Percentiles rank a stretch among this genome's conserved stretches.
These are phyloP conservation scores for Aspergillus ochraceoroseus DNA, from an alignment of 2,329 filamentous ascomycete genomes.

Conservation along the genomic window DNA sequence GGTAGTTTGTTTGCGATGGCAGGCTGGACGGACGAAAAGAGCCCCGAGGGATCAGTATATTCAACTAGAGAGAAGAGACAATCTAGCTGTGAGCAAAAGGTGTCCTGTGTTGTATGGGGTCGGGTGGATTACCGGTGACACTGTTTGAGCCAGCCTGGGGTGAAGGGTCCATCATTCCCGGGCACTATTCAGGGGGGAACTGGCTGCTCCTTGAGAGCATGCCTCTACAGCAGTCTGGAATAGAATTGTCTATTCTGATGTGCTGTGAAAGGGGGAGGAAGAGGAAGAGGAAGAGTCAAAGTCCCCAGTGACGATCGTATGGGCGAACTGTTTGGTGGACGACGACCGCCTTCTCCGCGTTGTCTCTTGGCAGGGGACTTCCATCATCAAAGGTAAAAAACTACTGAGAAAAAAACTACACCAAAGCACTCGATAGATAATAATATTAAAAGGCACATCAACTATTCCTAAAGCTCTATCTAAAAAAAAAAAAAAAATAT, in stretches of 20 bases:
- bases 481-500: no score
- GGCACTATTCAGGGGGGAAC: slow-evolving; percentile 23
- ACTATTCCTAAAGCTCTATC: no score
- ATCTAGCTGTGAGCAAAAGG: slow-evolving; percentile 21
- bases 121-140: slow-evolving; percentile 59
- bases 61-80: slow-evolving; percentile 59
- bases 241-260: slow-evolving; percentile 6
- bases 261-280: neutral
- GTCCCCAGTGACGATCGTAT: neutral
- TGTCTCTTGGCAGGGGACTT: slow-evolving; percentile 9
- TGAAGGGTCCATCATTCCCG: slow-evolving; percentile 42
- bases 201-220: slow-evolving; percentile 25
- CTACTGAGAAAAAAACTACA: no score
- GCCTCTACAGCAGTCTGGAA: slow-evolving; percentile 19
- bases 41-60: slow-evolving; percentile 87
- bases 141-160: slow-evolving; percentile 59
- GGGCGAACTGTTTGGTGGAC: neutral
- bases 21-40: slow-evolving; percentile 76
- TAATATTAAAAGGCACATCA: no score
- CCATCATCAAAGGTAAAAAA: no score
- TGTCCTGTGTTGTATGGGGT: neutral
- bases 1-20: slow-evolving; percentile 75
- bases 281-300: neutral
- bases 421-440: no score
- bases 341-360: slow-evolving; percentile 17